Base-by-base conservation (phyloP, 2,329 filamentous ascomycete species). In the Leptographium wingfieldii region DNA sequence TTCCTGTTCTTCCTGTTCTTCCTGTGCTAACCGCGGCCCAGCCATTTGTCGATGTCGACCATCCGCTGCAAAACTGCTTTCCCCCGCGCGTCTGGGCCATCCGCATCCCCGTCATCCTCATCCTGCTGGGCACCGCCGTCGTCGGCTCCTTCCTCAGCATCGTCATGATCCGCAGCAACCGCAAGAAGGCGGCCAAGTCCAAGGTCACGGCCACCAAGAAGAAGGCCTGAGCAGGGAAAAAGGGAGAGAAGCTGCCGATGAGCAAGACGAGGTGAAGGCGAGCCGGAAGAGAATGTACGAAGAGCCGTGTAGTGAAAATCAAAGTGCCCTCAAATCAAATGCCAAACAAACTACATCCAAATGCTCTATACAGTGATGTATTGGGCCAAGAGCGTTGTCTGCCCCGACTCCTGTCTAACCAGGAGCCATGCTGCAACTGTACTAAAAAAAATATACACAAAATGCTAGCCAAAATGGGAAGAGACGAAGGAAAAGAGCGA, bases 81-180 rank as follows among this genome's bases (percentile, higher is more conserved):
- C 94, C 90, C 63, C 92, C 92, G 55, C 92, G 94, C 73, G 92
- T 96, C 72, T 99, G 94, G 94, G 94, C 94, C 63, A 96, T 99
- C 72, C 92, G 94, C 73, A 94, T 99, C 70, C 94, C 94, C 67
- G 92, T 99, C 68, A 96, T 99, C 72, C 85, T 99, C 67, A 87
- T 96, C 64, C 85, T 99, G 55, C 80, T 99, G 66, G 92, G 87
- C 65, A 92, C 87, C 62, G 91, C 94, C 62, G 91, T 99, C 62
- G 92, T 99, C 63, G 94, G 94, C 65, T 95, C 90, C 62, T 99
- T 99, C 80, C 81, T 99, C 67, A 87, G 88, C 69, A 86, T 96
- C 71, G 92, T 99, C 70, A 99, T 99, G 94, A 97, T 99, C 77
- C 85, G 90, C 73, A 97, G 92, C 81, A 96, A 96, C 80, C 82